Conservation (phyloP, 495 filamentous ascomycete species). For the Delitschia confertaspora region DNA sequence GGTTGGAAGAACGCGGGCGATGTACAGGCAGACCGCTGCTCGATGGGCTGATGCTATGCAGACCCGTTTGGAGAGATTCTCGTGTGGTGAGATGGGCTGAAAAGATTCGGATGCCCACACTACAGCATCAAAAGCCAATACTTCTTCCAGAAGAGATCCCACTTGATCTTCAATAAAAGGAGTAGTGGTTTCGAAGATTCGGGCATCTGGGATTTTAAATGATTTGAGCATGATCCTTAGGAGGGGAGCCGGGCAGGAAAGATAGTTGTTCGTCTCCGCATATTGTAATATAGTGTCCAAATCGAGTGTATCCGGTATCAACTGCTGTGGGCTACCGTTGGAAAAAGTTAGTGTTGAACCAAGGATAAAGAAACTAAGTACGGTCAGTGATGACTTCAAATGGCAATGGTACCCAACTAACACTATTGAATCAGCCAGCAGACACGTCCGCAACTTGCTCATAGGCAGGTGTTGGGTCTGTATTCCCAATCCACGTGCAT, state of each 20-base stretch:
- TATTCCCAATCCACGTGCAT: too few relatives aligned
- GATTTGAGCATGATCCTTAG: slow-evolving; percentile 22
- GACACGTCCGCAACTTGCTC: slow-evolving; percentile 6
- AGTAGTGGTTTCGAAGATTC: background rate
- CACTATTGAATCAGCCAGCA: slow-evolving; percentile 25
- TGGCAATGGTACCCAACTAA: slow-evolving; percentile 1
- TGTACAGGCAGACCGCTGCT: slow-evolving; percentile 22
- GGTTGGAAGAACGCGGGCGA: slow-evolving; percentile 8
- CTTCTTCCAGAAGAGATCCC: background rate
- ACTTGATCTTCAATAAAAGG: slow-evolving; percentile 5
- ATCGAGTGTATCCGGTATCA: slow-evolving; percentile 10
- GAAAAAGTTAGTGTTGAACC: slow-evolving; percentile 17
- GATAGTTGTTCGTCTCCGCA: slow-evolving; percentile 26
- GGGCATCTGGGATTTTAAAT: slow-evolving; percentile 9
- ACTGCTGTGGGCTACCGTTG: background rate
- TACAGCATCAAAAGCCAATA: slow-evolving; percentile 12
- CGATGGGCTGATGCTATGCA: slow-evolving; percentile 20
- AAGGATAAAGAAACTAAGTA: slow-evolving; percentile 18
- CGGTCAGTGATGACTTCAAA: background rate
- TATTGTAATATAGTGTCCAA: slow-evolving; percentile 15
- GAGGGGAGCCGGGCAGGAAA: slow-evolving; percentile 21
- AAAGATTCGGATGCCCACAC: slow-evolving; percentile 13
- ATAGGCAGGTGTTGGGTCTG: slow-evolving; percentile 10
- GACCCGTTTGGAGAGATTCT: slow-evolving; percentile 19
- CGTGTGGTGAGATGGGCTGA: slow-evolving; percentile 10